phyloP scores from a whole-genome alignment of 2,329 filamentous ascomycete genomes.

The Emergomyces orientalis region DNA sequence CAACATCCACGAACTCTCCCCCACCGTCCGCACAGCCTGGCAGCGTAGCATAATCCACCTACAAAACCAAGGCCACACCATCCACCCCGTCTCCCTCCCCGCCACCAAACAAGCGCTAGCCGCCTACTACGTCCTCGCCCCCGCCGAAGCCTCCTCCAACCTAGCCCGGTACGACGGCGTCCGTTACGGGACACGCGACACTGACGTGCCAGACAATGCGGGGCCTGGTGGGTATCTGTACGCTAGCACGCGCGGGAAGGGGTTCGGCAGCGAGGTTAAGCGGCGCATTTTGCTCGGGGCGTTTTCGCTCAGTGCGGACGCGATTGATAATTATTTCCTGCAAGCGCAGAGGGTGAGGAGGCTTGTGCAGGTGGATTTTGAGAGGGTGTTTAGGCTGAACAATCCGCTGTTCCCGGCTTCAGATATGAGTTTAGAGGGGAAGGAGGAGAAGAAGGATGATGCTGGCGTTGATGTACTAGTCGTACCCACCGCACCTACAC shows the following conservation, averaged over 20 bases:
- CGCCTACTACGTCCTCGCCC: conserved; percentile 90
- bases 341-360: conserved; percentile 82
- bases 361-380: conserved; percentile 77
- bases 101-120: conserved; percentile 77
- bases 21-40: conserved; percentile 63
- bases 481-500: conserved; percentile 74
- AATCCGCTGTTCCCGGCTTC: conserved; percentile 51
- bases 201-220: conserved; percentile 40
- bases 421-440: conserved; percentile 8
- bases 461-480: conserved; percentile 69
- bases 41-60: conserved; percentile 50
- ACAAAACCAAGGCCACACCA: conserved; percentile 54
- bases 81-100: conserved; percentile 72
- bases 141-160: conserved; percentile 91
- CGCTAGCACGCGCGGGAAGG: conserved; percentile 60
- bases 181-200: conserved; percentile 64
- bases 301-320: conserved; percentile 79
- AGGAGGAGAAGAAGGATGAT: conserved; percentile 45
- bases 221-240: conserved; percentile 55
- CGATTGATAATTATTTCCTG: conserved; percentile 93
- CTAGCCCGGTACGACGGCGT: conserved; percentile 94
- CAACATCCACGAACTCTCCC: conserved; percentile 72
- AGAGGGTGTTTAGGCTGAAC: conserved; percentile 59
- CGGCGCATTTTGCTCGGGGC: conserved; percentile 80
- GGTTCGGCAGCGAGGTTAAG: conserved; percentile 77